Conservation (phyloP, 306 rosid genomes). For the Prunus padus region DNA sequence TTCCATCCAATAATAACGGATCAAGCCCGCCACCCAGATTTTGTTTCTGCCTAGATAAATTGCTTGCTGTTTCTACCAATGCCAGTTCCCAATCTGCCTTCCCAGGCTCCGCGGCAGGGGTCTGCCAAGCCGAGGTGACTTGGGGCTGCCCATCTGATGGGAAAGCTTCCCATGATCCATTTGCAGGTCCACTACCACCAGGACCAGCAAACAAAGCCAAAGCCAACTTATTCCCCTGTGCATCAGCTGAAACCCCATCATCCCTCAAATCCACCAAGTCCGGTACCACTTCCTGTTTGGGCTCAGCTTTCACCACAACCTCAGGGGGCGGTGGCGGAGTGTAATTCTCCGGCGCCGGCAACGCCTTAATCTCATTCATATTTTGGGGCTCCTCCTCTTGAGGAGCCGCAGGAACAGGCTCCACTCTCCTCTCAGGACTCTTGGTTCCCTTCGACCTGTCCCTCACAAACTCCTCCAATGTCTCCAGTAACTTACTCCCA, state of each 20-base stretch:
- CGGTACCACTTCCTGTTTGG: slow-evolving; percentile 40
- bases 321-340: slow-evolving; percentile 74
- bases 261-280: slow-evolving; percentile 92
- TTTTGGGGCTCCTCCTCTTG: slow-evolving; percentile 67
- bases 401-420: slow-evolving; percentile 37
- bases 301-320: slow-evolving; percentile 51
- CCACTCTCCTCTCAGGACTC: slow-evolving; percentile 80
- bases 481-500: slow-evolving; percentile 81
- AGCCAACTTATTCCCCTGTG: slow-evolving; percentile 79
- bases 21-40: slow-evolving; percentile 88
- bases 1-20: slow-evolving; percentile 82
- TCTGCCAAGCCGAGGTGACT: slow-evolving; percentile 98
- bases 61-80: slow-evolving; percentile 90
- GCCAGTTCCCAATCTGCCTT: slow-evolving; percentile 99
- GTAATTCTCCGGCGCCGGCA: slow-evolving; percentile 85
- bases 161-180: slow-evolving; percentile 98
- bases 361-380: slow-evolving; percentile 92
- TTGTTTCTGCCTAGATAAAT: slow-evolving; percentile 66
- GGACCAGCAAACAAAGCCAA: slow-evolving; percentile 92
- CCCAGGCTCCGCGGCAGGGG: slow-evolving; percentile 84
- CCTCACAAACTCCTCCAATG: slow-evolving; percentile 93
- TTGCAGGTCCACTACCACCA: slow-evolving; percentile 44
- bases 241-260: slow-evolving; percentile 67
- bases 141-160: slow-evolving; percentile 79
- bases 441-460: slow-evolving; percentile 83